These are phyloP conservation scores for Arthonia radiata DNA, from an alignment of 495 filamentous ascomycete genomes.

Conservation along the genomic window DNA sequence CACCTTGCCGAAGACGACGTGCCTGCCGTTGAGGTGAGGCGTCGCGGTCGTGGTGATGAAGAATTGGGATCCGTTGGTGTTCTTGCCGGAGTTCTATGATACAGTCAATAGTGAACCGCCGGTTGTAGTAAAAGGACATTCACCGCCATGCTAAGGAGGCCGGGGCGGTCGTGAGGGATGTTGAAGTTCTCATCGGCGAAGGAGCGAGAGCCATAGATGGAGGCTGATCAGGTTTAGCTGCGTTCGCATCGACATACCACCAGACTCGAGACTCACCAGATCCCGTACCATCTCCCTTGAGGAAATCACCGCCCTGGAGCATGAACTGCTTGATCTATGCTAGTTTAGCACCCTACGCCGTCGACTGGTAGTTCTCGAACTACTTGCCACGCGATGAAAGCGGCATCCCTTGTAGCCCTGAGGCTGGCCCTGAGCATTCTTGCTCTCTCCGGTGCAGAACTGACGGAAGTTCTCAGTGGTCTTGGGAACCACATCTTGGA, in stretches of 20 bases:
- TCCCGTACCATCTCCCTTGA: slow-evolving; percentile 82
- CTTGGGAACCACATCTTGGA: slow-evolving; percentile 54
- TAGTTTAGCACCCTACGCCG: slow-evolving; percentile 1
- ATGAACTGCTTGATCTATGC: slow-evolving; percentile 83
- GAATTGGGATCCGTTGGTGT: slow-evolving; percentile 92
- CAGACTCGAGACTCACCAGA: too few relatives aligned
- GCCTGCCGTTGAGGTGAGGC: slow-evolving; percentile 78
- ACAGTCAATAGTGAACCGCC: neutral
- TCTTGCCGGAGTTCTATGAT: slow-evolving; percentile 58
- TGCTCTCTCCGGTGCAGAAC: slow-evolving; percentile 87
- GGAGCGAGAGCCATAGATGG: slow-evolving; percentile 60
- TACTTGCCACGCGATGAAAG: slow-evolving; percentile 77
- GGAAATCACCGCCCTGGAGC: slow-evolving; percentile 90
- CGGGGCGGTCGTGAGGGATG: slow-evolving; percentile 50
- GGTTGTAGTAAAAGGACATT: slow-evolving; percentile 11
- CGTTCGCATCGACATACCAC: too few relatives aligned
- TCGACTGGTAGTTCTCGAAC: neutral
- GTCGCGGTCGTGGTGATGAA: slow-evolving; percentile 79
- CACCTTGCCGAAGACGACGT: slow-evolving; percentile 88
- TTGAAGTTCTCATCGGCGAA: slow-evolving; percentile 84
- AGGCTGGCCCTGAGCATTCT: slow-evolving; percentile 51
- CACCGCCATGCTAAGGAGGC: slow-evolving; percentile 84
- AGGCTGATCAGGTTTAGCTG: too few relatives aligned
- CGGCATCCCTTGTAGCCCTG: slow-evolving; percentile 86
- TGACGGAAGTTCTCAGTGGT: slow-evolving; percentile 70